Evolutionary conservation across 2,329 filamentous ascomycete genomes (phyloP), one percentile per base, ranked within the genome.

Genomic region (Colletotrichum siamense): DNA sequence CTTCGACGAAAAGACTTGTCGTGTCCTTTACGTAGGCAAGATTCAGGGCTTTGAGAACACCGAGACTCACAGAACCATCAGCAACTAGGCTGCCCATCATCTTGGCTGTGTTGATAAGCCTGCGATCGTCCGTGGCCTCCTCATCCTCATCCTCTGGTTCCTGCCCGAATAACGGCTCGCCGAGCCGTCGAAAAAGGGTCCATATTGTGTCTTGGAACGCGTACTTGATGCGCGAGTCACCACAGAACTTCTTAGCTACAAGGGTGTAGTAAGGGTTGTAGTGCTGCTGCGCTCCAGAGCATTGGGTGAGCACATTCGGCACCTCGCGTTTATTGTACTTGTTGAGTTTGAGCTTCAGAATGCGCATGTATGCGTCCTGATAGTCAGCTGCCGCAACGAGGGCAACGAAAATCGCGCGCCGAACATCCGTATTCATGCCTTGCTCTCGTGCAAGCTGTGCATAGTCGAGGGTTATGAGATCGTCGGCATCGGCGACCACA

Each of bases 201-300:
- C 96, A 98, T 1, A 99, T 87, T 9, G 94, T 92, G 80, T 96
- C 96, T 82, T 97, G 95, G 82, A 99, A 98, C 2, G 95, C 93
- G 86, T 96, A 96, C 77, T 92, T 92, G 79, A 98, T 90, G 80
- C 93, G 92, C 79, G 92, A 92, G 76, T 96, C 95, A 5, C 88
- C 88, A 81, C 96, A 98, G 10, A 98, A 89, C 78, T 93, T 93
- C 64, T 91, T 92, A 12, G 95, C 96, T 49, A 99, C 93, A 1
- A 98, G 88, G 0, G 95, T 95, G 83, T 99, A 99, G 86, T 98
- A 99, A 1, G 95, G 95, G 81, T 99, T 99, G 85, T 98, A 98
- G 1, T 89, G 89, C 73, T 93, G 89, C 85, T 99, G 97, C 5
- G 94, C 94, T 59, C 95, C 95, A 2, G 94, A 93, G 82, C 96